Evolutionary conservation across 306 rosid species (phyloP).

Genomic region (Quercus rubra): DNA sequence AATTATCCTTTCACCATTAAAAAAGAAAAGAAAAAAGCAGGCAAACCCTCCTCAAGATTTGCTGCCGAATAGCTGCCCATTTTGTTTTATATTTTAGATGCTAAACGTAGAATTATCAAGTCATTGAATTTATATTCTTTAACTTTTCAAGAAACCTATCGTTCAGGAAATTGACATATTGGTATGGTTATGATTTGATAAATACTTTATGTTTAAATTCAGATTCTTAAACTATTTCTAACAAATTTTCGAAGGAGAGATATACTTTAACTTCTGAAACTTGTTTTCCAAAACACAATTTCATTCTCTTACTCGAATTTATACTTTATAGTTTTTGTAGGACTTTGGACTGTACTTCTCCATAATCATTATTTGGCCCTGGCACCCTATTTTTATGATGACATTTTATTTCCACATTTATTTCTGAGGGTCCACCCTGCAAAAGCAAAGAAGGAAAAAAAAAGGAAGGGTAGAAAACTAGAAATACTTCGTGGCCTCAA

Average conservation of each 20-base stretch:
- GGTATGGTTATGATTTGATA: background rate
- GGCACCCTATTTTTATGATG: too few species aligned
- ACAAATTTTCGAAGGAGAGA: background rate
- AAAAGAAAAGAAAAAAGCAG: too few species aligned
- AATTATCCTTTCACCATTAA: background rate
- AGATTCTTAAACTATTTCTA: background rate
- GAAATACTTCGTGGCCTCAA: background rate
- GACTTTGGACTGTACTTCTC: background rate
- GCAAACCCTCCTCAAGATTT: background rate
- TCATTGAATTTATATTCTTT: background rate
- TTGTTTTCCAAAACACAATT: background rate
- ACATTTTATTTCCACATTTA: conserved; percentile 53
- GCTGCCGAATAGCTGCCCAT: background rate
- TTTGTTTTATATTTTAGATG: background rate
- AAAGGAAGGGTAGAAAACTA: background rate
- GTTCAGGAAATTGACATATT: background rate
- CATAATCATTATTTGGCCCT: too few species aligned
- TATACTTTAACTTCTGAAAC: background rate
- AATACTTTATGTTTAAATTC: background rate
- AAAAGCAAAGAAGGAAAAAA: conserved; percentile 11
- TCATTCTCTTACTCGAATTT: background rate
- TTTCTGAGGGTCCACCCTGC: conserved; percentile 89
- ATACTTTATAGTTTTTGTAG: background rate
- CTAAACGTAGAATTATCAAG: background rate
- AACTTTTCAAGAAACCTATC: background rate